Evolutionary conservation across 2,329 filamentous ascomycete genomes (phyloP).

Genomic region (Pseudohalonectria lignicola): DNA sequence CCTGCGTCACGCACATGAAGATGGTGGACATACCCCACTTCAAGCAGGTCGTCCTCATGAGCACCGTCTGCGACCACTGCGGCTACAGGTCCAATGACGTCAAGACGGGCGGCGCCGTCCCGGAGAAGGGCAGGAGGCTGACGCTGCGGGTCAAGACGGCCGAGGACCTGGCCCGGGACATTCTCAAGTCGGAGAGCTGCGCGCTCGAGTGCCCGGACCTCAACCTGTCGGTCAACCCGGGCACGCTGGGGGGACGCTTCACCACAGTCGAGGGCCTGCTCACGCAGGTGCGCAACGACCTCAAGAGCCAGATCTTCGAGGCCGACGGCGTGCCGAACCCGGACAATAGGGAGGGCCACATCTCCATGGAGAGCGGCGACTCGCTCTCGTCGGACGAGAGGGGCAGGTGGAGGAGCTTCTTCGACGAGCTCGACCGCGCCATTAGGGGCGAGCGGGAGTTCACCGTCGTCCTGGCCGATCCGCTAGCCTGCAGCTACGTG

Average conservation of each 20-base stretch:
- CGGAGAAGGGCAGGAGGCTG: constrained; percentile 74
- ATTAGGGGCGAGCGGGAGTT: constrained; percentile 75
- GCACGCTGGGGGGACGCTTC: constrained; percentile 90
- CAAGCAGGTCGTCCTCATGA: constrained; percentile 95
- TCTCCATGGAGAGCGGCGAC: constrained; percentile 55
- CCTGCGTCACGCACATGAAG: constrained; percentile 92
- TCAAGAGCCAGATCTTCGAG: constrained; percentile 73
- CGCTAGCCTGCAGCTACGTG: constrained; percentile 85
- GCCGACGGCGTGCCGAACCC: neutral
- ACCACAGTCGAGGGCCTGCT: constrained; percentile 93
- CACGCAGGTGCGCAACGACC: constrained; percentile 83
- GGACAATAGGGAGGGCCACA: constrained; percentile 51
- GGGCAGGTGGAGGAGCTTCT: constrained; percentile 71
- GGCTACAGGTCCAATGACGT: constrained; percentile 95
- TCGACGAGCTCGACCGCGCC: constrained; percentile 61
- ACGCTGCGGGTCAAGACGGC: constrained; percentile 58
- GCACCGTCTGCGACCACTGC: constrained; percentile 81
- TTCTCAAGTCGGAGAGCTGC: constrained; percentile 93
- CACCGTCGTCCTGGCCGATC: constrained; percentile 74
- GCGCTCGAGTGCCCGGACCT: constrained; percentile 80
- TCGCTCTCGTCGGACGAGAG: constrained; percentile 58
- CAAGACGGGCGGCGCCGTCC: constrained; percentile 91
- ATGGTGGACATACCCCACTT: constrained; percentile 98
- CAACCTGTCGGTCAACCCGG: constrained; percentile 76
- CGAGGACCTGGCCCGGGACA: constrained; percentile 78